Base-by-base conservation (phyloP, 805 yeast genomes). In the Lachancea thermotolerans region DNA sequence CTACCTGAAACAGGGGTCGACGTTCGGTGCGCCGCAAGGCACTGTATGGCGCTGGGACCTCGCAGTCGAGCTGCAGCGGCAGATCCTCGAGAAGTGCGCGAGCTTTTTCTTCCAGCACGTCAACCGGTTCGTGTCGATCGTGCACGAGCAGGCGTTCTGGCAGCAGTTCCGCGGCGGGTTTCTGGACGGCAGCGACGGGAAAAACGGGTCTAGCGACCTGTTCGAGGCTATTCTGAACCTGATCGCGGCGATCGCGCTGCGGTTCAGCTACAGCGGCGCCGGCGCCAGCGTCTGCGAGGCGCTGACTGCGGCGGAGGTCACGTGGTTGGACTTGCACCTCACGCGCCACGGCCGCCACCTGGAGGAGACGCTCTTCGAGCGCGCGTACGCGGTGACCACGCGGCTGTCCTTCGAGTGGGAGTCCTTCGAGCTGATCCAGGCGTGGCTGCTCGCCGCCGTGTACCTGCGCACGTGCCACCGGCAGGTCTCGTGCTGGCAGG, bases 81-180 rank as follows among this genome's bases (percentile, higher is more conserved):
- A 49, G 7, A 41, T 68, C 38, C 49, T 71, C n/a, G 59, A 67
- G 42, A 60, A 58, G 45, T 51, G 70, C 25, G 45, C 71, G 11
- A 54, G 52, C n/a, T 74, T 60, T 49, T 80, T 59, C 50, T 72
- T 80, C 55, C 44, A 52, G 8, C 72, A 74, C 32, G 65, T 80
- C 48, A 80, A 80, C 58, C 80, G 79, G 14, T 55, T 77, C 12
- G 75, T 64, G 55, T 70, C 76, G 2, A 70, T 79, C 4, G 48
- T 80, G 25, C 82, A 79, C 58, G 79, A 77, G 52, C 57, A 67
- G 1, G 74, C 76, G 29, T 79, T 79, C 52, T 54, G 74, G 47
- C 74, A 75, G 48, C 85, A 79, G 57, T 65, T 65, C 28, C 54
- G 60, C 15, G 62, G 59, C 21, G 50, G 61, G 38, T 56, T 62